These are phyloP conservation scores for Stephanodiscus minutulus DNA, from an alignment of 108 stramenopile genomes.

Conservation along the genomic window DNA sequence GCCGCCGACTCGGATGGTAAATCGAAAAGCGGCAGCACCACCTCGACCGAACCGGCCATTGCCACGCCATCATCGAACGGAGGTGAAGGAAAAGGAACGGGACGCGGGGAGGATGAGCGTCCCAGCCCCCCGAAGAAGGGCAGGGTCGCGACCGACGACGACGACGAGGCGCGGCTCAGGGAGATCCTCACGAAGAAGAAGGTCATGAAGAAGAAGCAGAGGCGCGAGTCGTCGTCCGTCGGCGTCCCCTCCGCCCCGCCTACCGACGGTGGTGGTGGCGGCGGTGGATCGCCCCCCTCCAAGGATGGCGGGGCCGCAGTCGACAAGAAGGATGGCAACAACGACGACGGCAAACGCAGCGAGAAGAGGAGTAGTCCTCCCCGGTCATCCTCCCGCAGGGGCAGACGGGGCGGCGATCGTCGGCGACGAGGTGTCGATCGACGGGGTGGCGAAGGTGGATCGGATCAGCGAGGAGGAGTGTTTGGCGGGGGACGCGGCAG, in stretches of 20 bases:
- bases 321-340: conserved; percentile 14
- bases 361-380: neutral
- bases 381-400: conserved; percentile 3
- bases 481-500: neutral
- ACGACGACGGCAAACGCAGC: conserved; percentile 4
- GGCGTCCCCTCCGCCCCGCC: neutral
- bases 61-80: neutral
- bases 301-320: neutral
- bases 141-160: neutral
- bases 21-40: too few relatives aligned
- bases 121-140: neutral
- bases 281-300: neutral
- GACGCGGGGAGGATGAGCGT: neutral
- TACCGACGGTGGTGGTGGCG: neutral
- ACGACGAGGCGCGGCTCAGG: conserved; percentile 19
- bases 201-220: conserved; percentile 27
- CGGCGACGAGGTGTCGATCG: neutral
- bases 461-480: conserved; percentile 1
- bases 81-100: neutral
- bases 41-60: too few relatives aligned
- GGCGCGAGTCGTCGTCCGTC: conserved; percentile 22
- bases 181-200: conserved; percentile 31
- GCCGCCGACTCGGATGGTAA: neutral
- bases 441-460: conserved; percentile 6
- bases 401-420: conserved; percentile 29